These are phyloP conservation scores for Brassica hybrid DNA, from an alignment of 441 rosid genomes.

Conservation along the genomic window DNA sequence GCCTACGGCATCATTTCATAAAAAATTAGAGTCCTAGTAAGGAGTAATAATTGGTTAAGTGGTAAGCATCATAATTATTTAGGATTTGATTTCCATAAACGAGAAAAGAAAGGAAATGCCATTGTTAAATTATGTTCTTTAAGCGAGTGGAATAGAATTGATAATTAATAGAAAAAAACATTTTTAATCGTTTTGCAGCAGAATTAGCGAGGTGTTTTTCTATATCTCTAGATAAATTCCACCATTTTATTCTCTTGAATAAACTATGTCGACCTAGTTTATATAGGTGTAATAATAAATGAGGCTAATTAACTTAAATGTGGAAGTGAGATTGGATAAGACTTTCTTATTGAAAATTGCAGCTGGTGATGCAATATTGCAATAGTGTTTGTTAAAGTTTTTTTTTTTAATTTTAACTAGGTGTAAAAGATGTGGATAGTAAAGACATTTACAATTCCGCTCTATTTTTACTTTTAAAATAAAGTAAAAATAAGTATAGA, in stretches of 20 bases:
- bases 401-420: too few species aligned
- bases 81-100: not conserved
- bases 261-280: not conserved
- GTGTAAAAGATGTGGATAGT: not conserved
- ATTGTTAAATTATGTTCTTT: too few species aligned
- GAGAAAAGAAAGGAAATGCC: not conserved
- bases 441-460: too few species aligned
- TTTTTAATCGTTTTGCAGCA: not conserved
- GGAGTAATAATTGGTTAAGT: not conserved
- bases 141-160: not conserved
- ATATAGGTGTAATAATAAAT: not conserved
- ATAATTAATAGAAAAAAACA: not conserved
- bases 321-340: not conserved
- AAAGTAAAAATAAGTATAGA: too few species aligned
- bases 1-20: not conserved
- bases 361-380: not conserved
- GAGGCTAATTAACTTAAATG: not conserved
- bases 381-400: not conserved
- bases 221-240: not conserved
- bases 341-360: too few species aligned
- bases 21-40: not conserved
- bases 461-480: too few species aligned
- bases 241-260: not conserved
- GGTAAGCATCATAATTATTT: not conserved
- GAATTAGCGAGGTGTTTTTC: not conserved